Conservation (phyloP, 2,329 filamentous ascomycete species). For the Fusarium tjaetaba region DNA sequence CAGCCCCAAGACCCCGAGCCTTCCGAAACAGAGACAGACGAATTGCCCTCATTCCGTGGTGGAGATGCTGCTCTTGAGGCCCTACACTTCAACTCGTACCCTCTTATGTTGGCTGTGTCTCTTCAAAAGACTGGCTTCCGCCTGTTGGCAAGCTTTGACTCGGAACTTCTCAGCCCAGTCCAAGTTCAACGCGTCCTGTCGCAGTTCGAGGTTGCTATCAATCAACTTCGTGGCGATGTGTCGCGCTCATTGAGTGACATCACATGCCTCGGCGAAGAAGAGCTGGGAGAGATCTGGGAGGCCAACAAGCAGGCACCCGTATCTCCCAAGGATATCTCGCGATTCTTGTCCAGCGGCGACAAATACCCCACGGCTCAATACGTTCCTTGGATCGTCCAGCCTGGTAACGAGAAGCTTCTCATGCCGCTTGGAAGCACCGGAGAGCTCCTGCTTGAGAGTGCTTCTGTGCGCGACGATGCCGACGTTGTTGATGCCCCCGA, state of each 20-base stretch:
- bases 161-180: slow-evolving; percentile 59
- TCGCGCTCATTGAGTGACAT: slow-evolving; percentile 48
- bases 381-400: slow-evolving; percentile 45
- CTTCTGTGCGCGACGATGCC: neutral
- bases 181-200: slow-evolving; percentile 63
- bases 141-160: slow-evolving; percentile 71
- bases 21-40: slow-evolving; percentile 14
- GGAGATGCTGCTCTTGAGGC: slow-evolving; percentile 67
- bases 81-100: slow-evolving; percentile 66
- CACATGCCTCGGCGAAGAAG: slow-evolving; percentile 48
- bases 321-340: slow-evolving; percentile 20
- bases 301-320: slow-evolving; percentile 41
- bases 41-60: slow-evolving; percentile 58
- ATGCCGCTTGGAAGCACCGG: slow-evolving; percentile 47
- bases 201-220: slow-evolving; percentile 61
- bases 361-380: slow-evolving; percentile 33
- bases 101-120: slow-evolving; percentile 71
- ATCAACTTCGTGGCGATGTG: slow-evolving; percentile 56
- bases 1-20: slow-evolving; percentile 53
- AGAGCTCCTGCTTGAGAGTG: slow-evolving; percentile 52
- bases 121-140: slow-evolving; percentile 63
- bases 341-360: slow-evolving; percentile 32
- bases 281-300: slow-evolving; percentile 49
- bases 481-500: slow-evolving; percentile 28
- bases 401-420: slow-evolving; percentile 38